Percentiles rank a stretch among this genome's conserved stretches.
Conservation (phyloP, 305 asterid species). For the Solanum hybrid region DNA sequence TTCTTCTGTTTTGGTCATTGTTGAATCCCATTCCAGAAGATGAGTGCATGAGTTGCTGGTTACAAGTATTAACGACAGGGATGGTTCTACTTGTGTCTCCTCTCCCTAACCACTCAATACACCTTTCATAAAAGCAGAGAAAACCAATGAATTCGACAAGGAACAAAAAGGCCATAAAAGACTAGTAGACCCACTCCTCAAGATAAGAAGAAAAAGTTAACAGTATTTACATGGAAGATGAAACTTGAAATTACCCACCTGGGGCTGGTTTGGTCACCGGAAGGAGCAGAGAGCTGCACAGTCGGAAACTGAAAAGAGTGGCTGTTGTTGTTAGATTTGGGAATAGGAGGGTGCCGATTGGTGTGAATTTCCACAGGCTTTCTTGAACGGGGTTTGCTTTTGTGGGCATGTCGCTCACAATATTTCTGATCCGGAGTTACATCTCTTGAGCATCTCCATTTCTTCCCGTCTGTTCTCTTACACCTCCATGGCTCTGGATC, state of each 20-base stretch:
- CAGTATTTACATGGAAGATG: not conserved
- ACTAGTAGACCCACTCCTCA: slow-evolving; percentile 8
- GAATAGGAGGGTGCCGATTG: not conserved
- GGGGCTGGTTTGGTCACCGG: slow-evolving; percentile 24
- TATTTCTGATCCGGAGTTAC: slow-evolving; percentile 59
- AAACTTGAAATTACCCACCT: slow-evolving; percentile 17
- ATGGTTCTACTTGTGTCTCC: slow-evolving; percentile 19
- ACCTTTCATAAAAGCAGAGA: slow-evolving; percentile 21
- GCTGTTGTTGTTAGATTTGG: not conserved
- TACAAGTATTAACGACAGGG: slow-evolving; percentile 11
- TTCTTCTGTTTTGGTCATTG: slow-evolving; percentile 4
- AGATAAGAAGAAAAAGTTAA: not conserved
- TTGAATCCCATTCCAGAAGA: slow-evolving; percentile 9
- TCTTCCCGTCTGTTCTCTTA: slow-evolving; percentile 67
- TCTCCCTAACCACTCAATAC: slow-evolving; percentile 42
- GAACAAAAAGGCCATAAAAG: slow-evolving; percentile 15
- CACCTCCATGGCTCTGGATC: slow-evolving; percentile 88
- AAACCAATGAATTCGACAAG: not conserved
- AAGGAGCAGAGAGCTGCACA: slow-evolving; percentile 14
- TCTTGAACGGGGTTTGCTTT: slow-evolving; percentile 78
- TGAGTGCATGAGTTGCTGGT: slow-evolving; percentile 17
- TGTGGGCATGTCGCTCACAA: slow-evolving; percentile 81
- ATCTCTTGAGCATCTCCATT: slow-evolving; percentile 74
- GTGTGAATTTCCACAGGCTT: slow-evolving; percentile 73
- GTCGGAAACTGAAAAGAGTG: slow-evolving; percentile 8